Conservation (phyloP, 2,329 filamentous ascomycete species). For the Tolypocladium paradoxum region DNA sequence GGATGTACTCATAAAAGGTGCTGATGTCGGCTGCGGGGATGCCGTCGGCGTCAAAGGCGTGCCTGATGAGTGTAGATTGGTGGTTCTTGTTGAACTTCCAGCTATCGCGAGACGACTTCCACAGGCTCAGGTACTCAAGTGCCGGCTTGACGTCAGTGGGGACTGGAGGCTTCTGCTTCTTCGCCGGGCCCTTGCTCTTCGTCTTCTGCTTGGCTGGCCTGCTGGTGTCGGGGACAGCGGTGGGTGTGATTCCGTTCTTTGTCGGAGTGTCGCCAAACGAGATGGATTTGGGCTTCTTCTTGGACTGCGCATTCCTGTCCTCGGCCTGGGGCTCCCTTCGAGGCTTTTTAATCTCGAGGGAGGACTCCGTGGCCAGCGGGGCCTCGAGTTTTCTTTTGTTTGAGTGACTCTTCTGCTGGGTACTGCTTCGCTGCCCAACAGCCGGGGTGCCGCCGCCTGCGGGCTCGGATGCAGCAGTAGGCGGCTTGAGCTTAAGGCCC, state of each 20-base stretch:
- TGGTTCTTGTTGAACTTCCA: slow-evolving; percentile 98
- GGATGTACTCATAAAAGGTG: slow-evolving; percentile 66
- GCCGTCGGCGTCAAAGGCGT: slow-evolving; percentile 61
- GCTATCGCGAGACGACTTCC: slow-evolving; percentile 54
- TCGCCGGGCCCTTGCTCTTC: slow-evolving; percentile 26
- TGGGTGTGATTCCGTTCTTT: slow-evolving; percentile 15
- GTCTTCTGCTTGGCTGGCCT: slow-evolving; percentile 22
- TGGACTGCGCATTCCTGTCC: slow-evolving; percentile 18
- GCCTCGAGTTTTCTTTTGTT: slow-evolving; percentile 30
- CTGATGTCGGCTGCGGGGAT: slow-evolving; percentile 61
- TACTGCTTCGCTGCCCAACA: slow-evolving; percentile 27
- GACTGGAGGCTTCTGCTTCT: slow-evolving; percentile 27
- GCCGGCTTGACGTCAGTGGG: slow-evolving; percentile 46
- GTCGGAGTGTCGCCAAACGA: slow-evolving; percentile 34
- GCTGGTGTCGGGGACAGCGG: slow-evolving; percentile 13
- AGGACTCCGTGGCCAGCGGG: slow-evolving; percentile 18
- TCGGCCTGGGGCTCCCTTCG: slow-evolving; percentile 17
- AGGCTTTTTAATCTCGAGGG: slow-evolving; percentile 22
- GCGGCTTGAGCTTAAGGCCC: slow-evolving; percentile 49
- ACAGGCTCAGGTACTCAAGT: slow-evolving; percentile 66
- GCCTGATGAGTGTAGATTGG: slow-evolving; percentile 75
- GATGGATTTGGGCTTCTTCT: slow-evolving; percentile 33
- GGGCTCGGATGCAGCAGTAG: slow-evolving; percentile 20
- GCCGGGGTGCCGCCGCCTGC: slow-evolving; percentile 16
- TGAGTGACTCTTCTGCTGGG: slow-evolving; percentile 17